Evolutionary conservation across 2,329 filamentous ascomycete species (phyloP).

Genomic region (Lasiodiplodia gonubiensis): DNA sequence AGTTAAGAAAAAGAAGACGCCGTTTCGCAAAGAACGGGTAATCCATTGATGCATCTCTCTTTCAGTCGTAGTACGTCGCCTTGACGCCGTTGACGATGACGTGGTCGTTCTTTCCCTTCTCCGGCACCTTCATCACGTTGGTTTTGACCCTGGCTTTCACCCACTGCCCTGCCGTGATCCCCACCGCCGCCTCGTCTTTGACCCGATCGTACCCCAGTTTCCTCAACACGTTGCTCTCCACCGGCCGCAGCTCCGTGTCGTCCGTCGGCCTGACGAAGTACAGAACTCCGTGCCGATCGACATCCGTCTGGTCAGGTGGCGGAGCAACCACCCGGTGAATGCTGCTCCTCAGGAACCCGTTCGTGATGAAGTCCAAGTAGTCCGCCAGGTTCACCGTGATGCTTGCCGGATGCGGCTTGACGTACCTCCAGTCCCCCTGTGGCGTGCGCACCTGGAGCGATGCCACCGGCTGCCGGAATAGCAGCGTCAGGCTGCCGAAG

Average conservation of each 20-base stretch:
- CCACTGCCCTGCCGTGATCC: slow-evolving; percentile 15
- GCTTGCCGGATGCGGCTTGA: slow-evolving; percentile 37
- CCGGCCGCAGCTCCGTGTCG: slow-evolving; percentile 6
- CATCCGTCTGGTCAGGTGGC: slow-evolving; percentile 47
- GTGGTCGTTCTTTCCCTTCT: slow-evolving; percentile 16
- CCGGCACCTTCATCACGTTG: slow-evolving; percentile 32
- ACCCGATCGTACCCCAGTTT: slow-evolving; percentile 37
- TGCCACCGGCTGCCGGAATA: slow-evolving; percentile 36
- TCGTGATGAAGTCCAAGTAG: slow-evolving; percentile 51
- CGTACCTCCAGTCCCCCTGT: slow-evolving; percentile 37
- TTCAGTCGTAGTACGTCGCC: slow-evolving; percentile 21
- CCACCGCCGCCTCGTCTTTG: slow-evolving; percentile 9
- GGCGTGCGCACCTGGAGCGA: slow-evolving; percentile 38
- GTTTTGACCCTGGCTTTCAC: slow-evolving; percentile 20
- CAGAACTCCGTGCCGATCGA: slow-evolving; percentile 40
- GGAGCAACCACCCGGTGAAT: slow-evolving; percentile 53
- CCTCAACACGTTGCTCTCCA: slow-evolving; percentile 36
- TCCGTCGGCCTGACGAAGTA: slow-evolving; percentile 39
- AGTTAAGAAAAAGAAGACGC: too few species aligned
- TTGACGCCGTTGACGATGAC: slow-evolving; percentile 14
- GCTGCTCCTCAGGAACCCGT: slow-evolving; percentile 56
- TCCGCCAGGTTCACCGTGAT: slow-evolving; percentile 40
- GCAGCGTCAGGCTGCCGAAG: slow-evolving; percentile 36
- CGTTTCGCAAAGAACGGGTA: too few species aligned
- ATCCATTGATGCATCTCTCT: neutral